A percentile compares a stretch with the other conserved stretches of the same genome.
Evolutionary conservation across 2,329 filamentous ascomycete genomes (phyloP).

Genomic region (Colletotrichum filicis): DNA sequence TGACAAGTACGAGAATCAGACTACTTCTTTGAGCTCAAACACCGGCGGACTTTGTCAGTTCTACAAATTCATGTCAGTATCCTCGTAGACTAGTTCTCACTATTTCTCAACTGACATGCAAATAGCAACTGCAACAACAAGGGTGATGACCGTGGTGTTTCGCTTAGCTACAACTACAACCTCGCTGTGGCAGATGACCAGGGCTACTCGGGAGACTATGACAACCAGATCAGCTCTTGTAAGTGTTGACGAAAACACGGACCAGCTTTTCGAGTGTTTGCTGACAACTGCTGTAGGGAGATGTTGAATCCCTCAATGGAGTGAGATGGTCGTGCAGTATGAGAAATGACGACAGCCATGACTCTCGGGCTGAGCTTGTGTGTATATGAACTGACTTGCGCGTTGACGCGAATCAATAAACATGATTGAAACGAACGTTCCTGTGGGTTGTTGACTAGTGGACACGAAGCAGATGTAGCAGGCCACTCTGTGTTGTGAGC

Average conservation of each 20-base stretch:
- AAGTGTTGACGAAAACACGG: background rate
- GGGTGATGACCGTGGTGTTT: conserved; percentile 25
- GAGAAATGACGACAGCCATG: background rate
- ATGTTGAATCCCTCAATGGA: conserved; percentile 1
- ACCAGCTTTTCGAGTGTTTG: background rate
- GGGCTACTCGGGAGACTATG: conserved; percentile 24
- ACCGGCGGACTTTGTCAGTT: conserved; percentile 29
- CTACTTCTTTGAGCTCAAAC: conserved; percentile 25
- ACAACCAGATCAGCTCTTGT: conserved; percentile 32
- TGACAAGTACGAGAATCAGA: conserved; percentile 28
- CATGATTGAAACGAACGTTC: background rate
- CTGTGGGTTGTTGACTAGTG: too few species aligned
- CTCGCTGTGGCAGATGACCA: background rate
- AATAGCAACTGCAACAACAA: conserved; percentile 18
- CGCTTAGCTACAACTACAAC: conserved; percentile 25
- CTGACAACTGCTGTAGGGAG: conserved; percentile 1
- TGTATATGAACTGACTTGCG: background rate
- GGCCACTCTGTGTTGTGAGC: too few species aligned
- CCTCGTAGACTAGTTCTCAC: too few species aligned
- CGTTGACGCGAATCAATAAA: background rate
- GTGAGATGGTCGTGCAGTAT: background rate
- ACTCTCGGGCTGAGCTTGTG: background rate
- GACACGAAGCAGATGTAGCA: too few species aligned
- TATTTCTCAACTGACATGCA: background rate
- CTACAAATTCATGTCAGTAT: conserved; percentile 13